These are phyloP conservation scores for Colletotrichum lentis DNA, from an alignment of 2,329 filamentous ascomycete genomes.

Conservation along the genomic window DNA sequence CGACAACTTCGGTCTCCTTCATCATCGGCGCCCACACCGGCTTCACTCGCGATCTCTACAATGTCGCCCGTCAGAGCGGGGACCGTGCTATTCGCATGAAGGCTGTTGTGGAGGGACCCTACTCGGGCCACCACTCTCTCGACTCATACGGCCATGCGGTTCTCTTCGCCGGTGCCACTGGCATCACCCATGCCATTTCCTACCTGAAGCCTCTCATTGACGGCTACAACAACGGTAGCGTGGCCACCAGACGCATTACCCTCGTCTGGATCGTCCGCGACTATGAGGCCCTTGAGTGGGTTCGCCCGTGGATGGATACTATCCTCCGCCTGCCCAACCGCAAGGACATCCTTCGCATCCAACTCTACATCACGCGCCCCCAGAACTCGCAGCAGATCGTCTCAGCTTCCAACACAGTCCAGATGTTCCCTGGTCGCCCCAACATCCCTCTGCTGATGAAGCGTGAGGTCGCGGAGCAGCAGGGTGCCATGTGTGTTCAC, in stretches of 20 bases:
- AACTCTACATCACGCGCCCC: conserved; percentile 90
- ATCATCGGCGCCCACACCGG: conserved; percentile 88
- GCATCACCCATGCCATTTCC: conserved; percentile 93
- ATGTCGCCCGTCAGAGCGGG: conserved; percentile 67
- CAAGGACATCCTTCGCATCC: conserved; percentile 82
- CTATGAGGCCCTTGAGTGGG: conserved; percentile 90
- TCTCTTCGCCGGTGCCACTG: conserved; percentile 90
- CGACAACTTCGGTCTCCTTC: conserved; percentile 73
- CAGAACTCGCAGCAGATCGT: conserved; percentile 83
- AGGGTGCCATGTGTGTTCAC: conserved; percentile 88
- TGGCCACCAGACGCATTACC: conserved; percentile 81
- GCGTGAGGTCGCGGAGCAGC: conserved; percentile 81
- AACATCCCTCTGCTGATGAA: conserved; percentile 81
- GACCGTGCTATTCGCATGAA: conserved; percentile 66
- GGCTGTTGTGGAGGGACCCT: conserved; percentile 89
- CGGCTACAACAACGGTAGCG: conserved; percentile 73
- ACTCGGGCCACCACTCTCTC: conserved; percentile 82
- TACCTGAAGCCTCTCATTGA: conserved; percentile 81
- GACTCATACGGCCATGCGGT: conserved; percentile 92
- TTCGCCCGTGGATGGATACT: conserved; percentile 81
- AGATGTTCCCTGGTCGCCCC: conserved; percentile 90
- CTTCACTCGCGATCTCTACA: conserved; percentile 83
- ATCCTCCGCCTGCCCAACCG: conserved; percentile 81
- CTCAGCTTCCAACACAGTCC: conserved; percentile 79
- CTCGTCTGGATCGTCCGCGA: conserved; percentile 94